phyloP scores from a whole-genome alignment of 2,329 filamentous ascomycete genomes.

The Cladophialophora immunda region DNA sequence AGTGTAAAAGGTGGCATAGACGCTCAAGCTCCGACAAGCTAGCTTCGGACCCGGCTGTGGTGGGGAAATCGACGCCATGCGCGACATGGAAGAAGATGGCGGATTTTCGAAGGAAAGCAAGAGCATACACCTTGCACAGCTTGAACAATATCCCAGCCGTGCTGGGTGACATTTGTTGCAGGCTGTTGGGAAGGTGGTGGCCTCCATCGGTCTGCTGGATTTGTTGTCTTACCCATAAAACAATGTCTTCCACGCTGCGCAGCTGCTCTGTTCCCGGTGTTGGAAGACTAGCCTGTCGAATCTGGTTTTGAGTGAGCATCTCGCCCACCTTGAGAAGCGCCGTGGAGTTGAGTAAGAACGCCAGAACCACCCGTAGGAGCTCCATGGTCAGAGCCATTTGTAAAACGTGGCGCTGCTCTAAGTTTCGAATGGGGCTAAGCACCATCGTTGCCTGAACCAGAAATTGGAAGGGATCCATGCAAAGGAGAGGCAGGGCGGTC shows the following conservation, averaged over 20 bases:
- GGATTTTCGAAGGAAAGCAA: slow-evolving; percentile 88
- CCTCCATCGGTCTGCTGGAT: slow-evolving; percentile 12
- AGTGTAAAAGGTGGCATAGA: slow-evolving; percentile 75
- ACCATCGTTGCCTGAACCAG: slow-evolving; percentile 37
- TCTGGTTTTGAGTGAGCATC: slow-evolving; percentile 19
- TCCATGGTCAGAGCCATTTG: slow-evolving; percentile 90
- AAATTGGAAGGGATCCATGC: slow-evolving; percentile 62
- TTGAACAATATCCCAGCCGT: slow-evolving; percentile 32
- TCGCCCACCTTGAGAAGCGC: slow-evolving; percentile 28
- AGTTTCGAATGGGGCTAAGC: slow-evolving; percentile 31
- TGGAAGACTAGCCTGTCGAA: slow-evolving; percentile 11
- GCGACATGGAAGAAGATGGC: slow-evolving; percentile 85
- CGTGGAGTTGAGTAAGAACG: slow-evolving; percentile 56
- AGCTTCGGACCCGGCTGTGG: slow-evolving; percentile 68
- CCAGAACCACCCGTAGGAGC: slow-evolving; percentile 79
- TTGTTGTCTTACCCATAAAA: slow-evolving; percentile 22
- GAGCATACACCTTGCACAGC: slow-evolving; percentile 77
- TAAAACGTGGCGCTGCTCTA: slow-evolving; percentile 71
- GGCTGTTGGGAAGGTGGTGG: not conserved
- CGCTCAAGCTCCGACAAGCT: slow-evolving; percentile 82
- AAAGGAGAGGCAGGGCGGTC: slow-evolving; percentile 64
- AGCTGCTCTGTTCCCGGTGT: slow-evolving; percentile 25
- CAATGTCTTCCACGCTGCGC: slow-evolving; percentile 25
- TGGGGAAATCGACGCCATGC: slow-evolving; percentile 87
- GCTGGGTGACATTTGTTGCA: slow-evolving; percentile 20